Base-by-base conservation (phyloP, 495 filamentous ascomycete species). In the Parmelia sp. region DNA sequence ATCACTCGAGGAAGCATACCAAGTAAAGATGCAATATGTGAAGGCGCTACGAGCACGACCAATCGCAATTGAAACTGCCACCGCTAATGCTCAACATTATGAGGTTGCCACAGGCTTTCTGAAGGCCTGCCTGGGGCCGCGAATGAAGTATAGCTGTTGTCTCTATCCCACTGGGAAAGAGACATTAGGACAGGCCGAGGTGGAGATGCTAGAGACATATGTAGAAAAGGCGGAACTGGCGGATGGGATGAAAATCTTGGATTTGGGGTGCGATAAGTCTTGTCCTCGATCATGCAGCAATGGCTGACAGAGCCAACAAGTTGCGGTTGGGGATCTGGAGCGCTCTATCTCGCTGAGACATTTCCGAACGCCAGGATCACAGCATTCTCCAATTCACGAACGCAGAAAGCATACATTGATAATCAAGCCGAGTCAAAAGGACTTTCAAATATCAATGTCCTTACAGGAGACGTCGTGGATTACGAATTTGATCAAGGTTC, bases 31-130 rank as follows among this genome's bases (percentile, higher is more conserved):
- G 82, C 70, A 72, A 57, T 88, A 83, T 64, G 73, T 88, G 29
- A 70, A 81, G 55, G 70, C 74, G 21, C 73, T 84, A 72, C 76
- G 80, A 12, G 74, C 73, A 14, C 73, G 80, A n/a, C 82, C 83
- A 10, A 86, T 88, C 47, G 85, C 86, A 39, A 78, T 87, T 69
- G 84, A 87, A 72, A 84, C 83, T 4, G 78, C 76, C 5, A 70
- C 77, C 6, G 84, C 85, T 25, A 88, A 88, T 71, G 68, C 80
- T 61, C 84, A 88, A 76, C 86, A 88, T 71, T 88, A 88, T 70
- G 85, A 88, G 74, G 84, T 88, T 36, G 82, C 80, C 19, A 85
- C 84, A 4, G 82, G 81, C 8, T 78, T 86, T 61, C 74, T 88
- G 31, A 66, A 67, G 21, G 80, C 77, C 42, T 80, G 76, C 62